Evolutionary conservation across 176 grass and related monocot species (phyloP), one percentile per base, ranked within the genome.

Genomic region (Oryza australiensis): DNA sequence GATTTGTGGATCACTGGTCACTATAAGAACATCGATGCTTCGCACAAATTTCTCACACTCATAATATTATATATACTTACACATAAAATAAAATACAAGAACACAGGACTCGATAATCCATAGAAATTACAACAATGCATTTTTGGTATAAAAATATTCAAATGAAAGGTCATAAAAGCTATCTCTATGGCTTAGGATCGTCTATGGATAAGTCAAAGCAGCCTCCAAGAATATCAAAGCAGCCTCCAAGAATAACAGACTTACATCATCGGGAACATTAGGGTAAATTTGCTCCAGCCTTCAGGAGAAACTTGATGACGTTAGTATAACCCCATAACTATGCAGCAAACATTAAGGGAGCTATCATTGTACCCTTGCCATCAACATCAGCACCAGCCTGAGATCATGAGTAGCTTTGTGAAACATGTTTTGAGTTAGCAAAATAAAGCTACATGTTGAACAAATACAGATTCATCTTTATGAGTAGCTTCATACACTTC

Each of bases 361-460:
- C 11, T 43, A 9, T 0, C 42, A 20, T 0, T 20, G 24, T 38
- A 72, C 64, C 48, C 62, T 76, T 65, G 5, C 23, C 65, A 65
- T 89, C 82, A 29, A 89, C 83, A 60, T 89, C 83, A 12, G 78
- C 87, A 81, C 87, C 87, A 60, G 82, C 83, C 87, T 89, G 80
- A 71, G 35, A 37, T 7, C 35, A 37, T 37, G 8, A 45, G 82
- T 70, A 82, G 22, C 3, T 64, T 82, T 63, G 24, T 65, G 80
- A 42, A 77, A 64, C 5, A 63, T 49, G 53, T 82, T 34, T 66
- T 42, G 11, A 66, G 18, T 32, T 72, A 29, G 32, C 8, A 78
- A 57, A 83, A 82, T 65, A 5, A 43, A 10, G 68, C 26, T 24
- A 80, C 55, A 41, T 11, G 4, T 49, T 18, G 40, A 76, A 64